Conservation (phyloP, 495 filamentous ascomycete species). For the Bathelium albidoporum region DNA sequence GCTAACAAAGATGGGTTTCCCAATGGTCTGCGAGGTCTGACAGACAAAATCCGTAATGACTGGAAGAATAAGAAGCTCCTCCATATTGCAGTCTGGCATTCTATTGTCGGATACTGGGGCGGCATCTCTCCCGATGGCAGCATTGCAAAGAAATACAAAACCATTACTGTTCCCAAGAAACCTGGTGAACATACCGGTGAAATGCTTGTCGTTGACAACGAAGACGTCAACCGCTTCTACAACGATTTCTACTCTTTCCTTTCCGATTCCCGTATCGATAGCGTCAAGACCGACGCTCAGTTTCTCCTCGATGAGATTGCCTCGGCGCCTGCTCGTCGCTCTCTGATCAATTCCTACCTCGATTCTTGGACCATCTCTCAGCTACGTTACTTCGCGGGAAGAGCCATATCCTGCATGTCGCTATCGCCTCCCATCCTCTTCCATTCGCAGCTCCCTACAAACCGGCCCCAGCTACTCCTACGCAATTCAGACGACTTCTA, state of each 20-base stretch:
- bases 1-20: slow-evolving; percentile 76
- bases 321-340: slow-evolving; percentile 53
- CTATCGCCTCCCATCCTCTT: slow-evolving; percentile 75
- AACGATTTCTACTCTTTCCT: slow-evolving; percentile 87
- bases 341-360: slow-evolving; percentile 63
- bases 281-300: slow-evolving; percentile 86
- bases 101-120: slow-evolving; percentile 84
- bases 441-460: slow-evolving; percentile 64
- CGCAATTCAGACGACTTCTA: slow-evolving; percentile 95
- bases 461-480: slow-evolving; percentile 56
- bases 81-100: slow-evolving; percentile 91
- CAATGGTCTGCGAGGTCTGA: slow-evolving; percentile 57
- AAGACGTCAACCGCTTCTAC: slow-evolving; percentile 68
- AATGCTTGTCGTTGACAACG: slow-evolving; percentile 63
- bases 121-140: slow-evolving; percentile 63
- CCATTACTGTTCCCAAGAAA: slow-evolving; percentile 50
- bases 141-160: slow-evolving; percentile 70
- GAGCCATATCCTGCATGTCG: slow-evolving; percentile 87
- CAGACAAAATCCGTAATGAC: slow-evolving; percentile 54
- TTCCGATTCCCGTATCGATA: slow-evolving; percentile 55
- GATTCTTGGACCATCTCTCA: slow-evolving; percentile 77
- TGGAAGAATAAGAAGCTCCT: slow-evolving; percentile 63
- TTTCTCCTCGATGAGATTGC: slow-evolving; percentile 71
- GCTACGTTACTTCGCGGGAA: slow-evolving; percentile 63
- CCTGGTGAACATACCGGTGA: slow-evolving; percentile 45